A percentile compares a stretch with the other conserved stretches of the same genome.
phyloP scores from a whole-genome alignment of 148 eudicot genomes.

The Persicaria maculosa region DNA sequence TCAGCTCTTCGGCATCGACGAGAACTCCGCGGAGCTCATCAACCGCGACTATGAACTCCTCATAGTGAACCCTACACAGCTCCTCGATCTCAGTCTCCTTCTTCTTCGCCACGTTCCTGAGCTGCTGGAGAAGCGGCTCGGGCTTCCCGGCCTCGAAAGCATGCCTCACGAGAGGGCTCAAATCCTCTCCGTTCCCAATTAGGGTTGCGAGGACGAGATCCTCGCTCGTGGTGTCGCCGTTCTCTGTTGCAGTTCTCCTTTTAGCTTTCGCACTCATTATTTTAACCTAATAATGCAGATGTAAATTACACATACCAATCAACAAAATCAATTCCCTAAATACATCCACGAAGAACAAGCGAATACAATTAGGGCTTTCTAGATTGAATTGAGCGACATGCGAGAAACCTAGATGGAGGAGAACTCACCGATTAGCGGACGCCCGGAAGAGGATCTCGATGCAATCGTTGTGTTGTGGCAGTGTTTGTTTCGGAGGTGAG shows the following conservation, averaged over 20 bases:
- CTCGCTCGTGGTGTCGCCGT: slow-evolving; percentile 68
- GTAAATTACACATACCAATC: not conserved
- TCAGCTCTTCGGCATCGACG: slow-evolving; percentile 91
- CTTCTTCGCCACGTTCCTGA: slow-evolving; percentile 59
- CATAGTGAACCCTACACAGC: slow-evolving; percentile 82
- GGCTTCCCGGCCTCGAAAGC: slow-evolving; percentile 78
- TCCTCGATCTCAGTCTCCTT: slow-evolving; percentile 95
- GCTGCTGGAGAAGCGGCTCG: slow-evolving; percentile 72
- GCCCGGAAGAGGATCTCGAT: not conserved
- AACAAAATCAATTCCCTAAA: not conserved
- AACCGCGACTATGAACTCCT: slow-evolving; percentile 76
- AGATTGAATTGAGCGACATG: not conserved
- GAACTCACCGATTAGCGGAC: not conserved
- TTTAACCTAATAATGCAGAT: not conserved
- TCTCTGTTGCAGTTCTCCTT: slow-evolving; percentile 56
- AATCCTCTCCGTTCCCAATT: slow-evolving; percentile 83
- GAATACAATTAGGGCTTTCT: not conserved
- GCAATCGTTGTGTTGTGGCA: not conserved
- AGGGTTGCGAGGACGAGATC: slow-evolving; percentile 78
- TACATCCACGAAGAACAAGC: not conserved
- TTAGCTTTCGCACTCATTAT: slow-evolving; percentile 22
- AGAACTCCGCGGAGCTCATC: slow-evolving; percentile 94
- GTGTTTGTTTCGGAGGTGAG: no score
- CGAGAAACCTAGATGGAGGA: not conserved
- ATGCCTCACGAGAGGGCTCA: slow-evolving; percentile 77